Percentiles rank a stretch among this genome's conserved stretches.
These are phyloP conservation scores for Penicillium palitans DNA, from an alignment of 2,329 filamentous ascomycete species.

Conservation along the genomic window DNA sequence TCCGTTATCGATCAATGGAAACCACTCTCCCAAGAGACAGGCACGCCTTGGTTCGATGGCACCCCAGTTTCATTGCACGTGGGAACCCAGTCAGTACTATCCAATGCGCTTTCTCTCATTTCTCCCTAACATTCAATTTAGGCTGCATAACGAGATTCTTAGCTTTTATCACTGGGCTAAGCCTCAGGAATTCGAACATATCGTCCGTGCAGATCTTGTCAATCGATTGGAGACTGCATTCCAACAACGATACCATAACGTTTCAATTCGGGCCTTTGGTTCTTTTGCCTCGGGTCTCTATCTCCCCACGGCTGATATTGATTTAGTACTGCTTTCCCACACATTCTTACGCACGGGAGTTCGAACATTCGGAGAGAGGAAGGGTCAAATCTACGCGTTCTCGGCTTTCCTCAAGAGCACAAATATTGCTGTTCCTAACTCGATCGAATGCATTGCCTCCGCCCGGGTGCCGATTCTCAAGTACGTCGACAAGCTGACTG, in stretches of 20 bases:
- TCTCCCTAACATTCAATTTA: conserved; percentile 34
- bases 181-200: conserved; percentile 74
- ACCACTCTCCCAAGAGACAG: conserved; percentile 40
- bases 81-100: conserved; percentile 33
- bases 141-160: conserved; percentile 84
- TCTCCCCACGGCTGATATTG: conserved; percentile 83
- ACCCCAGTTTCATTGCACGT: conserved; percentile 35
- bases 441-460: conserved; percentile 66
- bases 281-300: conserved; percentile 86
- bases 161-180: conserved; percentile 86
- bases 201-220: conserved; percentile 71
- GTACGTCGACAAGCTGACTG: conserved; percentile 75
- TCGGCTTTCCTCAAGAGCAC: conserved; percentile 58
- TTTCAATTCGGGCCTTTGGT: conserved; percentile 76
- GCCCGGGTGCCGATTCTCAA: conserved; percentile 93
- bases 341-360: conserved; percentile 58
- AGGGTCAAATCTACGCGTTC: conserved; percentile 62
- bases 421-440: conserved; percentile 58
- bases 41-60: conserved; percentile 62
- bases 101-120: background rate
- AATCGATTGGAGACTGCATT: conserved; percentile 65
- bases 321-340: conserved; percentile 74
- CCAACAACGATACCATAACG: conserved; percentile 57
- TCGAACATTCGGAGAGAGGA: conserved; percentile 52
- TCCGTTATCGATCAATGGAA: conserved; percentile 57